Percentiles rank a stretch among this genome's conserved stretches.
phyloP scores from a whole-genome alignment of 1,284 basidiomycete species.

The Leccinum glutinopallens region DNA sequence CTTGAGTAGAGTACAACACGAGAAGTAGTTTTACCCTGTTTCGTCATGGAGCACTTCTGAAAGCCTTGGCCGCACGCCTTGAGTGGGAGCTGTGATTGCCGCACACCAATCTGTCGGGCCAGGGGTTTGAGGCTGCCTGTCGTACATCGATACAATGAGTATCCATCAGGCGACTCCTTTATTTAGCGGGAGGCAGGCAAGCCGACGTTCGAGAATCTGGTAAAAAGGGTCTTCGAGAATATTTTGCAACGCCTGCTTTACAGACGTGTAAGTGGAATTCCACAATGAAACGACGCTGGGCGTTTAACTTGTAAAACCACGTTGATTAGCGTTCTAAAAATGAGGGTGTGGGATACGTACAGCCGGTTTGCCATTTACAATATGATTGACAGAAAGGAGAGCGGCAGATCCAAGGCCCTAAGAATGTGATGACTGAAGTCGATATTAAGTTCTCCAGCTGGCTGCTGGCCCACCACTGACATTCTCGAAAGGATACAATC shows the following conservation, averaged over 20 bases:
- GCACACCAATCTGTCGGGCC: background rate
- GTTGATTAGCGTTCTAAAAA: background rate
- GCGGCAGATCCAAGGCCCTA: background rate
- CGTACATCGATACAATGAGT: background rate
- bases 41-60: background rate
- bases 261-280: background rate
- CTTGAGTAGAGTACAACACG: background rate
- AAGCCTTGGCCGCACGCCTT: background rate
- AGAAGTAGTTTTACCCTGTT: background rate
- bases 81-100: background rate
- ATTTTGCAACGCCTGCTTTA: background rate
- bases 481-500: background rate
- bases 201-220: background rate
- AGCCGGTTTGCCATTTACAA: background rate
- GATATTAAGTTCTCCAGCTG: background rate
- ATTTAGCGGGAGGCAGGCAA: background rate
- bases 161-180: background rate
- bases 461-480: background rate
- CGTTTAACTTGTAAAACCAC: background rate
- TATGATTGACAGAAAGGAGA: background rate
- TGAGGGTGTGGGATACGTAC: background rate
- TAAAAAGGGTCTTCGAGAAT: background rate
- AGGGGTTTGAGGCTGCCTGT: background rate
- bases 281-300: background rate
- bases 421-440: background rate